Conservation (phyloP, 2,329 filamentous ascomycete genomes). For the Drechslerella coelobrocha region DNA sequence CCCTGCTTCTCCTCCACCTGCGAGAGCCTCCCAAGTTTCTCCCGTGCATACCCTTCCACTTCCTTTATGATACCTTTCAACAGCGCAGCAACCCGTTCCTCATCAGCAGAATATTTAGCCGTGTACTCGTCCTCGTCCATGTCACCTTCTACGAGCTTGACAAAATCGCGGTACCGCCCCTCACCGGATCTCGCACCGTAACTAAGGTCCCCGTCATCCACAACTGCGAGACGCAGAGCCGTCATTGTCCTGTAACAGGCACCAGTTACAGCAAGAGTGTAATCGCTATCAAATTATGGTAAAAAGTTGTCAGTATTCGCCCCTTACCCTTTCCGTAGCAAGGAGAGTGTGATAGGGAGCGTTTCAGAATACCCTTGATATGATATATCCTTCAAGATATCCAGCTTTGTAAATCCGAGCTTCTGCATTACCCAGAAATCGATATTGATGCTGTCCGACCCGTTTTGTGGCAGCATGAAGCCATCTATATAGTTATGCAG, state of each 20-base stretch:
- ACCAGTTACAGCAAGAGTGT: constrained; percentile 15
- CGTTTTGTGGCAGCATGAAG: constrained; percentile 32
- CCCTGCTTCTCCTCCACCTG: constrained; percentile 4
- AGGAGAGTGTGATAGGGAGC: no score
- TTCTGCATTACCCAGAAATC: constrained; percentile 32
- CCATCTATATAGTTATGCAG: constrained; percentile 32
- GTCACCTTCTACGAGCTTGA: constrained; percentile 32
- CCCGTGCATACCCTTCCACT: constrained; percentile 5
- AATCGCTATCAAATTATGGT: constrained; percentile 31
- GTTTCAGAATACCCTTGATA: constrained; percentile 46
- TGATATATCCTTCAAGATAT: constrained; percentile 27
- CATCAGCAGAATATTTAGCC: constrained; percentile 14
- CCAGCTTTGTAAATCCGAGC: constrained; percentile 15
- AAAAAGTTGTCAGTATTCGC: no score
- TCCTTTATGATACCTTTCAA: constrained; percentile 10
- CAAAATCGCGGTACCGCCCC: constrained; percentile 29
- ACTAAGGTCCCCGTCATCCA: constrained; percentile 1
- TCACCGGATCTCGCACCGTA: background rate
- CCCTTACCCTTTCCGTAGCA: no score
- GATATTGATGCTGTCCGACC: constrained; percentile 31
- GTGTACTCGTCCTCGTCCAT: constrained; percentile 46
- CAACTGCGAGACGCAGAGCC: constrained; percentile 29
- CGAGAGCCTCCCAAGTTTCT: constrained; percentile 2
- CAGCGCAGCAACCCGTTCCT: constrained; percentile 7
- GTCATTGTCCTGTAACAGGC: constrained; percentile 35